These are phyloP conservation scores for Fulvia fulva DNA, from an alignment of 2,329 filamentous ascomycete genomes.

Conservation along the genomic window DNA sequence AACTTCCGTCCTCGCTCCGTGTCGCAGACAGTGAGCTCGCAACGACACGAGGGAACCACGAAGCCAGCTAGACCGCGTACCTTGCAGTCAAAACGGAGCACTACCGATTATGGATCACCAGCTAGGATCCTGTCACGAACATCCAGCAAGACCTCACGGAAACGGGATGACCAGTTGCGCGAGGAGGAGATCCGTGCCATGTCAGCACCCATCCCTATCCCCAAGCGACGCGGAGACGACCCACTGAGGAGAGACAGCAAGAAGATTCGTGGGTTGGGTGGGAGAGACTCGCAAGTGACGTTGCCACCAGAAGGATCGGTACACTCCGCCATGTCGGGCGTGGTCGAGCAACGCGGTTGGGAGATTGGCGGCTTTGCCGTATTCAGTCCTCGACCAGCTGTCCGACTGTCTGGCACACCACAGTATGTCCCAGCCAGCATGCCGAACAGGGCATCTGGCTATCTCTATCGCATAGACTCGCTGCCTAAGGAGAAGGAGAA, in stretches of 20 bases:
- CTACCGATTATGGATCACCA: constrained; percentile 46
- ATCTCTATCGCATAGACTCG: constrained; percentile 22
- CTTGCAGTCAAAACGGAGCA: constrained; percentile 39
- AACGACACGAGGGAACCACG: constrained; percentile 18
- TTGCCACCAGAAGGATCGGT: constrained; percentile 70
- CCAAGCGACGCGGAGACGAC: constrained; percentile 45
- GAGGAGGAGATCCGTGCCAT: constrained; percentile 88
- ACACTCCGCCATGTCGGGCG: constrained; percentile 70
- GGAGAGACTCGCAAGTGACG: constrained; percentile 64
- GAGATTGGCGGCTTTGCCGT: constrained; percentile 69
- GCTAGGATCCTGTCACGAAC: constrained; percentile 54
- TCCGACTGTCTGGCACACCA: constrained; percentile 68
- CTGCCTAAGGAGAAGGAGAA: constrained; percentile 9
- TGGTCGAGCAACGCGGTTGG: constrained; percentile 72
- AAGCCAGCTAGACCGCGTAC: constrained; percentile 27
- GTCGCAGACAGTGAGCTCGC: constrained; percentile 29
- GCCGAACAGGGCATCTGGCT: constrained; percentile 17
- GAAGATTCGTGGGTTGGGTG: constrained; percentile 59
- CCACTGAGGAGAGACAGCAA: constrained; percentile 61
- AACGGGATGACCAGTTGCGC: constrained; percentile 68
- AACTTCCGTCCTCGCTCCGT: constrained; percentile 36
- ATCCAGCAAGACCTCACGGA: constrained; percentile 62
- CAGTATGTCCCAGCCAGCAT: constrained; percentile 46
- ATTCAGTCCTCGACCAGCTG: constrained; percentile 79
- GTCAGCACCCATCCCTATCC: constrained; percentile 63